Base-by-base conservation (phyloP, 192 early-diverging fungal genomes). In the Phlyctochytrium arcticum region DNA sequence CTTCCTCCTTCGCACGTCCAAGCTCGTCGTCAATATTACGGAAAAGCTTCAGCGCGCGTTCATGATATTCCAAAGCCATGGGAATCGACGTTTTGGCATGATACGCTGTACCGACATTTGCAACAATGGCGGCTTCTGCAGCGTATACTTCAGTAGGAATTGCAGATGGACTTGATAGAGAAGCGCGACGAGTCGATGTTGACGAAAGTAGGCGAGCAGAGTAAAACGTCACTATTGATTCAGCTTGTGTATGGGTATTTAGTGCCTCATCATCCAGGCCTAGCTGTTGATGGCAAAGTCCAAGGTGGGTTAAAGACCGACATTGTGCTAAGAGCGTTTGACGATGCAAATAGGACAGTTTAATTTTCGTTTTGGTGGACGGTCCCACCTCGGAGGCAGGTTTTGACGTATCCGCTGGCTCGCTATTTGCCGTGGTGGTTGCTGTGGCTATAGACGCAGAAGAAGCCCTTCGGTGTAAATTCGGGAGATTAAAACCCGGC, bases 301-400 rank as follows among this genome's bases (percentile, higher is more conserved):
- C 79, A 17, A 84, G 46, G 62, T 84, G 82, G 6, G 71, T 84
- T 17, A 84, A 48, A 6, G 79, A 72, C 5, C 76, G 65, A 4
- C 72, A 44, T 53, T 77, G 80, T 4, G 82, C 79, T 19, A 81
- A 57, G 4, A 84, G 73, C 3, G 72, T 74, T 32, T 73, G 62
- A 6, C 71, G 70, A 54, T 84, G 82, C 31, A 84, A 53, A 51
- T 73, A 80, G 6, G 81, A 83, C 4, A 83, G 69, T 33, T 74
- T 69, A 39, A 77, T 69, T 46, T 71, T 62, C 8, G 56, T 60
- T n/a, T 57, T 71, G 30, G 67, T 54, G 36, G 61, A 55, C 2
- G 68, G 44, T 5, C 64, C 64, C 7, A 26, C 27, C n/a, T 57
- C 64, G 1, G 21, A 33, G 35, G 36, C 24, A 15, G 17, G 27